A percentile compares a stretch with the other conserved stretches of the same genome.
These are phyloP conservation scores for Penicillium paneum DNA, from an alignment of 2,329 filamentous ascomycete species.

Conservation along the genomic window DNA sequence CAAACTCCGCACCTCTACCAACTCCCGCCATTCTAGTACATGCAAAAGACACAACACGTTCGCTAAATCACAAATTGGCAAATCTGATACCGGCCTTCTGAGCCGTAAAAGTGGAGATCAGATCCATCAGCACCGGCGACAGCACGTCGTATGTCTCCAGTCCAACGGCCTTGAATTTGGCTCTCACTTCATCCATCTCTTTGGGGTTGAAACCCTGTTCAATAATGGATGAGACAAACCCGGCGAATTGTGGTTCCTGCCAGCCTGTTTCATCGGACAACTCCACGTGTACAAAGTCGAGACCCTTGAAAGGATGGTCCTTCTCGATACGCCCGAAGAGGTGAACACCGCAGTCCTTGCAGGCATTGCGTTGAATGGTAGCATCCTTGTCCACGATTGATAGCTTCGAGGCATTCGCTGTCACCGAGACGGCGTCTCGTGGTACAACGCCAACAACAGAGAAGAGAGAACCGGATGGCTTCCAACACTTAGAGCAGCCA, in stretches of 20 bases:
- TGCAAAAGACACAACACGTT: neutral
- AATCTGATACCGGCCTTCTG: constrained; percentile 43
- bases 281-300: constrained; percentile 68
- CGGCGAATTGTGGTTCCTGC: constrained; percentile 69
- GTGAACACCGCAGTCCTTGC: constrained; percentile 60
- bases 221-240: constrained; percentile 65
- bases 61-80: constrained; percentile 23
- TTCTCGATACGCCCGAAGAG: constrained; percentile 63
- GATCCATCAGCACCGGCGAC: constrained; percentile 62
- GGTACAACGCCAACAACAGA: constrained; percentile 62
- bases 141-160: constrained; percentile 63
- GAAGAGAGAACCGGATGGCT: constrained; percentile 62
- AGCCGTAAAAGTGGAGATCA: constrained; percentile 55
- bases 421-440: constrained; percentile 53
- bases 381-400: constrained; percentile 55
- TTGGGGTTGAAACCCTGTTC: constrained; percentile 62
- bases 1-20: neutral
- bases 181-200: constrained; percentile 55
- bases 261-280: constrained; percentile 60
- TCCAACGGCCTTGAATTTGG: constrained; percentile 53
- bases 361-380: constrained; percentile 60
- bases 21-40: neutral
- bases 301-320: constrained; percentile 64
- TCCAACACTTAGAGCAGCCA: constrained; percentile 72
- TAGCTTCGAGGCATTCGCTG: constrained; percentile 59